Evolutionary conservation across 2,329 filamentous ascomycete species (phyloP), one percentile per base, ranked within the genome.

Genomic region (Beauveria pseudobassiana): DNA sequence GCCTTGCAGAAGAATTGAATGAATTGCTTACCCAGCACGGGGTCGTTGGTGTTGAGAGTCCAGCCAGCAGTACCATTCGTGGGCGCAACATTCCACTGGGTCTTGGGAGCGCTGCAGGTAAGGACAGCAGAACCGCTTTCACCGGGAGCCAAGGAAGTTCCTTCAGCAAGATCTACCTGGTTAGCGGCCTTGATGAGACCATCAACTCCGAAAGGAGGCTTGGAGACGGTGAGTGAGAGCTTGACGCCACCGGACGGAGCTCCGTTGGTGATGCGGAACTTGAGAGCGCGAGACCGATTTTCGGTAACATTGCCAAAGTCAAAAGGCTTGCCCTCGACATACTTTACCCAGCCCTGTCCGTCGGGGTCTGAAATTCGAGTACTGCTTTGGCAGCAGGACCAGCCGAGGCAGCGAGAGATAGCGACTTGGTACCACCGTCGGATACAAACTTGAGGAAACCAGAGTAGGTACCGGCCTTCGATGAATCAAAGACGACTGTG

Each of bases 1-100:
- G 80, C 82, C 6, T 71, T 76, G 63, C 83, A 85, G 52, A 68
- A 69, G 63, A 86, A 85, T 12, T 78, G 71, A 5, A 85, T 76
- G 8, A 73, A 71, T 55, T 82, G 79, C 71, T 85, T 85, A 30
- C 77, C 79, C 56, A 80, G 76, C 1, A 67, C 69, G 0, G 78
- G 77, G 61, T 85, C 83, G 57, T 83, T 81, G 51, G 80, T 80
- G 68, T 85, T 86, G 67, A 86, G 76, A 0, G 79, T 83, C 83
- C 83, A 86, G 2, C 72, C 67, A 0, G 82, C 80, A 0, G 70
- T 73, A 3, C 79, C 79, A 4, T 72, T 73, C 64, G 80, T 83
- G 0, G 78, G 69, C n/a, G 81, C 75, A 1, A 77, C 70, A 65
- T 87, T 85, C 75, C 82, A 82, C 64, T 85, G 82, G 0, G 76